Percentiles rank a stretch among this genome's conserved stretches.
phyloP scores from a whole-genome alignment of 2,329 filamentous ascomycete species.

The Calonectria fujianensis region DNA sequence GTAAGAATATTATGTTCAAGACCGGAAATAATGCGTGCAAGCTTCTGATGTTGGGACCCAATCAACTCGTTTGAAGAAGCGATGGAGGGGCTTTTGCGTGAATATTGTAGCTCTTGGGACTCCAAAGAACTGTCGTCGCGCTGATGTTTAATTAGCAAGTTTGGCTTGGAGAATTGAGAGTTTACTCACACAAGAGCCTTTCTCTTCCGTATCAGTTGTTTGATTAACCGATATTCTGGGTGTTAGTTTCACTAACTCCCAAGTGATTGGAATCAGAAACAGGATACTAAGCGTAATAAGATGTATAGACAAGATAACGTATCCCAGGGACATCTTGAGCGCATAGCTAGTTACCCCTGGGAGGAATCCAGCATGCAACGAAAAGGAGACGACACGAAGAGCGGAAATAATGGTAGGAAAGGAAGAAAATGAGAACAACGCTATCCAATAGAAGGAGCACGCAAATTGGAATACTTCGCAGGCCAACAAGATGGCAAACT shows the following conservation, averaged over 20 bases:
- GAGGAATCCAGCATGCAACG: conserved; percentile 66
- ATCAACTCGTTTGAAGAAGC: neutral
- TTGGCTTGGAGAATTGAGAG: neutral
- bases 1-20: neutral
- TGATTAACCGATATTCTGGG: neutral
- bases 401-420: neutral
- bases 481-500: conserved; percentile 34
- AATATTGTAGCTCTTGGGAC: neutral
- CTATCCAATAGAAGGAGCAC: neutral
- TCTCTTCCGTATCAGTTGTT: neutral
- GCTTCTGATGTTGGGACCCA: neutral
- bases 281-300: conserved; percentile 67
- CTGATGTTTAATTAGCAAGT: neutral
- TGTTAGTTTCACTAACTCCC: conserved; percentile 36
- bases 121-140: neutral
- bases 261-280: conserved; percentile 43
- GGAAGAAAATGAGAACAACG: neutral
- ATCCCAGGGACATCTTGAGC: conserved; percentile 72
- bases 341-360: conserved; percentile 78
- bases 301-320: conserved; percentile 80
- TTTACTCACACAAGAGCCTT: neutral
- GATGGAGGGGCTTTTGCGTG: neutral
- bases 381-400: conserved; percentile 36
- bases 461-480: conserved; percentile 37
- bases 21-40: neutral